These are phyloP conservation scores for Termitomyces sp. DNA, from an alignment of 768 basidiomycete genomes.

Conservation along the genomic window DNA sequence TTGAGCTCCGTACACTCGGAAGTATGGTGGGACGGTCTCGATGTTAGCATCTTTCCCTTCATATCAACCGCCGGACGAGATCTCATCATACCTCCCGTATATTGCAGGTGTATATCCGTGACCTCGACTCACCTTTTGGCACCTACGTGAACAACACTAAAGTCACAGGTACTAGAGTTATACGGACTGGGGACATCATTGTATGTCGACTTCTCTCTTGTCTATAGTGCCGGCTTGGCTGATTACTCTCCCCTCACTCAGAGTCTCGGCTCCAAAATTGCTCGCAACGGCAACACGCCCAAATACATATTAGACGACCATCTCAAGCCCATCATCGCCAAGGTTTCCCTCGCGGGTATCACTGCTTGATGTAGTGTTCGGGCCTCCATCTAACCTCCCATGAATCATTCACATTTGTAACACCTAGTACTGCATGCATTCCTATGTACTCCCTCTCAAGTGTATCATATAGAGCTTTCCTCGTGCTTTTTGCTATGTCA, in stretches of 20 bases:
- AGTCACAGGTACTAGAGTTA: constrained; percentile 31
- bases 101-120: constrained; percentile 41
- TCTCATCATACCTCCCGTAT: constrained; percentile 15
- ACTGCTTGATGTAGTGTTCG: constrained; percentile 7
- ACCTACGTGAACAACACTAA: constrained; percentile 45
- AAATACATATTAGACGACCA: constrained; percentile 38
- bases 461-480: constrained; percentile 2
- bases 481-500: not conserved
- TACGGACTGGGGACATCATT: constrained; percentile 41
- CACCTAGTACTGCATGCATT: not conserved
- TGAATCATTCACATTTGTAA: constrained; percentile 2
- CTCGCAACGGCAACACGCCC: constrained; percentile 36
- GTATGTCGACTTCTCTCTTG: constrained; percentile 25
- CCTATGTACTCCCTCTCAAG: not conserved
- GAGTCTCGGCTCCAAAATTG: constrained; percentile 37
- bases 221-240: constrained; percentile 1
- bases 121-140: constrained; percentile 43
- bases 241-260: constrained; percentile 12
- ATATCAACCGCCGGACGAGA: not conserved
- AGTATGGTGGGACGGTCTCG: constrained; percentile 40
- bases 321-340: constrained; percentile 41
- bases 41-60: constrained; percentile 24
- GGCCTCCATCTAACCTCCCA: not conserved
- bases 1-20: constrained; percentile 42
- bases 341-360: constrained; percentile 32